Conservation (phyloP, 2,329 filamentous ascomycete species). For the Aspergillus pseudoviridinutans region DNA sequence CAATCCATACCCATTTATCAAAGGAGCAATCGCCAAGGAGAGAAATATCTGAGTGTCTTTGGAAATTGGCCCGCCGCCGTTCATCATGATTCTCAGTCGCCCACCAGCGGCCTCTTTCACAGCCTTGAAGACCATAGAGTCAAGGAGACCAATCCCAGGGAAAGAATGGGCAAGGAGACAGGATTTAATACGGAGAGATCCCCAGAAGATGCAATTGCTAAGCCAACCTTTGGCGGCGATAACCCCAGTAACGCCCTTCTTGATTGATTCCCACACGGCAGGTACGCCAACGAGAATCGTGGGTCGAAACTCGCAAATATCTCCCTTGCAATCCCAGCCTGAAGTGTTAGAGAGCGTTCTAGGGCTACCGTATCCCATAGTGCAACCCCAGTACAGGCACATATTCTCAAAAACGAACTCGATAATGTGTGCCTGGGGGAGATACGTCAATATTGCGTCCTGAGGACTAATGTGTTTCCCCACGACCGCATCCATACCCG, state of each 20-base stretch:
- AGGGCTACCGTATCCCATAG: slow-evolving; percentile 88
- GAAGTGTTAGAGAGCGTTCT: slow-evolving; percentile 82
- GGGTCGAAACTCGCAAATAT: slow-evolving; percentile 87
- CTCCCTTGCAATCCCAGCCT: slow-evolving; percentile 84
- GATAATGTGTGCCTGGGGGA: slow-evolving; percentile 92
- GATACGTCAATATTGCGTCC: slow-evolving; percentile 81
- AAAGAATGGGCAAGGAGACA: slow-evolving; percentile 54
- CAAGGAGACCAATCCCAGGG: slow-evolving; percentile 58
- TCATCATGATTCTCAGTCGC: slow-evolving; percentile 82
- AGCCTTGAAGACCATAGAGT: slow-evolving; percentile 84
- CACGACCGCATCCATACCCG: slow-evolving; percentile 75
- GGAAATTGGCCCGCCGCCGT: slow-evolving; percentile 86
- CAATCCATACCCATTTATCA: slow-evolving; percentile 90
- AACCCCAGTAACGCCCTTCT: slow-evolving; percentile 68
- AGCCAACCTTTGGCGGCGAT: slow-evolving; percentile 34
- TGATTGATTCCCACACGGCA: slow-evolving; percentile 94
- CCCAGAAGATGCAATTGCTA: slow-evolving; percentile 76
- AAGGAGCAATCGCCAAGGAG: slow-evolving; percentile 86
- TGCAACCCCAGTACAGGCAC: slow-evolving; percentile 82
- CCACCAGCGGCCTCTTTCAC: slow-evolving; percentile 88
- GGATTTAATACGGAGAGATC: slow-evolving; percentile 57
- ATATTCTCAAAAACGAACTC: slow-evolving; percentile 95
- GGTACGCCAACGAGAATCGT: slow-evolving; percentile 92
- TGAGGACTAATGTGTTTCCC: slow-evolving; percentile 71
- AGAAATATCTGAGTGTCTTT: slow-evolving; percentile 86